Evolutionary conservation across 768 basidiomycete genomes (phyloP).

Genomic region (Boletus subcaerulescens): DNA sequence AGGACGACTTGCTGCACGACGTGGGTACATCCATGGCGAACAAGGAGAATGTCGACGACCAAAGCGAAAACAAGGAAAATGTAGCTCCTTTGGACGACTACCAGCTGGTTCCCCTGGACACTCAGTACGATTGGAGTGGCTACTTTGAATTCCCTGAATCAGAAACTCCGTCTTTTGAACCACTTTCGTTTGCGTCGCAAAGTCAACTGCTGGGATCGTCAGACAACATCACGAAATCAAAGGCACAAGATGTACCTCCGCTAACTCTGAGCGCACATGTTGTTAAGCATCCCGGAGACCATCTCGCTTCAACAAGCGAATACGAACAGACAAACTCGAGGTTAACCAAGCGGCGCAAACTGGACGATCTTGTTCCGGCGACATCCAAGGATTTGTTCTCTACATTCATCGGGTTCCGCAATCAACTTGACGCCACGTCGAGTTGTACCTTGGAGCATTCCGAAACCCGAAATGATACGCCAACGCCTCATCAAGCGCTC

Average conservation of each 20-base stretch:
- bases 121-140: conserved; percentile 20
- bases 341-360: conserved; percentile 22
- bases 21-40: conserved; percentile 2
- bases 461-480: conserved; percentile 12
- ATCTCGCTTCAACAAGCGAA: neutral
- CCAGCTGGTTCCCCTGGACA: neutral
- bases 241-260: conserved; percentile 1
- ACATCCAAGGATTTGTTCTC: conserved; percentile 27
- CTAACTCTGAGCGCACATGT: conserved; percentile 1
- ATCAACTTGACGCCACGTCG: conserved; percentile 6
- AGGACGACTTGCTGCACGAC: neutral
- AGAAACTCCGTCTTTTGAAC: conserved; percentile 19
- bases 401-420: conserved; percentile 26
- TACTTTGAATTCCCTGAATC: conserved; percentile 24
- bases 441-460: conserved; percentile 4
- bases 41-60: conserved; percentile 13
- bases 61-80: conserved; percentile 19
- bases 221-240: neutral
- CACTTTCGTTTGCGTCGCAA: conserved; percentile 26
- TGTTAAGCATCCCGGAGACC: neutral
- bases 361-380: conserved; percentile 22
- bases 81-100: conserved; percentile 1
- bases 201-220: conserved; percentile 4
- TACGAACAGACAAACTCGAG: neutral
- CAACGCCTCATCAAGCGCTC: conserved; percentile 3